These are phyloP conservation scores for Gentiana dahurica DNA, from an alignment of 257 asterid species.

Conservation along the genomic window DNA sequence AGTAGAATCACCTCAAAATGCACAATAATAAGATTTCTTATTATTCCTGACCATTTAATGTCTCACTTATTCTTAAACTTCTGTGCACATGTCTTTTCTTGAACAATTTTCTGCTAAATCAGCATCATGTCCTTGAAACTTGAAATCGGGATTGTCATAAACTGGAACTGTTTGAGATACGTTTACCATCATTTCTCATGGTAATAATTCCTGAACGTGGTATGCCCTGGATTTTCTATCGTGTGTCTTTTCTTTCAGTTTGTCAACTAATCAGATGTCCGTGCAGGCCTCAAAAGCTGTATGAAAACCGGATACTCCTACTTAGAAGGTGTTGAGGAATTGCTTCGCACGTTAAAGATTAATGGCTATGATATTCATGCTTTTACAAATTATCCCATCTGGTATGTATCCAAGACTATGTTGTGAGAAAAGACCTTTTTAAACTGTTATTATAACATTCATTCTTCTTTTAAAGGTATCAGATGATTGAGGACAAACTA, in stretches of 20 bases:
- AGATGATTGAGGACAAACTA: slow-evolving; percentile 77
- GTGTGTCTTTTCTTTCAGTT: slow-evolving; percentile 2
- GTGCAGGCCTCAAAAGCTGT: slow-evolving; percentile 74
- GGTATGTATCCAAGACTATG: slow-evolving; percentile 32
- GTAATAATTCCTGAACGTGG: neutral
- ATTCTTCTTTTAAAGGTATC: slow-evolving; percentile 44
- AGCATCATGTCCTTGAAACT: too few species aligned
- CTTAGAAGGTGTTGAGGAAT: slow-evolving; percentile 67
- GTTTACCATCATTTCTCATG: neutral
- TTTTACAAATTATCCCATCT: slow-evolving; percentile 83
- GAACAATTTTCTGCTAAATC: too few species aligned
- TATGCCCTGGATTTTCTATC: neutral
- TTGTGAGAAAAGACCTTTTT: slow-evolving; percentile 9
- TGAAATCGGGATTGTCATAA: neutral
- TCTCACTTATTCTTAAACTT: too few species aligned
- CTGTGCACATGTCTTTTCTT: too few species aligned
- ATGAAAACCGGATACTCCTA: slow-evolving; percentile 68
- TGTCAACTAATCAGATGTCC: slow-evolving; percentile 9
- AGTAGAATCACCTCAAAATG: too few species aligned
- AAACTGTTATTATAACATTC: slow-evolving; percentile 9
- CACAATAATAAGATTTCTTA: too few species aligned
- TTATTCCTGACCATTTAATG: too few species aligned
- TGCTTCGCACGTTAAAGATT: slow-evolving; percentile 54
- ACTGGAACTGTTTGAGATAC: neutral
- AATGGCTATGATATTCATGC: slow-evolving; percentile 86